Conservation (phyloP, 2,329 filamentous ascomycete genomes). For the Torrubiella hemipterigena region DNA sequence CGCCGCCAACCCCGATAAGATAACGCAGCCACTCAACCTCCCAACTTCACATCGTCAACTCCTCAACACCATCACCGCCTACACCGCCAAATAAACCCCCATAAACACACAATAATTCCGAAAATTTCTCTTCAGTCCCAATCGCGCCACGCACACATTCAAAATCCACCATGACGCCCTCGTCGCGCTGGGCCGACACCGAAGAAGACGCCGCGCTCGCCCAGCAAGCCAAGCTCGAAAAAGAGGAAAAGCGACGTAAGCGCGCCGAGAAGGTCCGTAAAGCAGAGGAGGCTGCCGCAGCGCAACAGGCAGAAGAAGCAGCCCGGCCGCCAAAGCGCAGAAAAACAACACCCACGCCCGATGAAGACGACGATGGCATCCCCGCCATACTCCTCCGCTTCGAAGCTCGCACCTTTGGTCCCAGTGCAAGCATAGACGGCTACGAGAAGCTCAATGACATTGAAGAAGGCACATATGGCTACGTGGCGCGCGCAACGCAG, state of each 20-base stretch:
- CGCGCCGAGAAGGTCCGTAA: constrained; percentile 73
- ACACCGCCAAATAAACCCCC: no score
- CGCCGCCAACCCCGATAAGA: no score
- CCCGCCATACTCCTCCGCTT: constrained; percentile 57
- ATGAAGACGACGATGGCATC: constrained; percentile 13
- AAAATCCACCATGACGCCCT: constrained; percentile 17
- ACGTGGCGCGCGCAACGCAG: constrained; percentile 76
- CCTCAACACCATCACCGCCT: no score
- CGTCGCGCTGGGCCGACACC: constrained; percentile 80
- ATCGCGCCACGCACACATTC: neutral
- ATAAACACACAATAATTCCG: no score
- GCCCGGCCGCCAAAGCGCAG: constrained; percentile 16
- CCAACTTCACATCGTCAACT: no score
- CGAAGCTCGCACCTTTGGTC: constrained; percentile 53
- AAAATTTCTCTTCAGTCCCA: neutral
- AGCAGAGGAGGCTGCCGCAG: constrained; percentile 35
- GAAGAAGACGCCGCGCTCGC: constrained; percentile 69
- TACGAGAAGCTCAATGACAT: constrained; percentile 94
- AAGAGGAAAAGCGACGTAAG: constrained; percentile 75
- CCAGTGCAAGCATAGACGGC: constrained; percentile 66
- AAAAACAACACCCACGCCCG: constrained; percentile 15
- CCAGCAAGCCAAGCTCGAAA: constrained; percentile 63
- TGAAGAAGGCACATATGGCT: constrained; percentile 93
- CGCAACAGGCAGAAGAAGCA: constrained; percentile 1
- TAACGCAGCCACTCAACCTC: no score